These are phyloP conservation scores for Lactarius tabidus DNA, from an alignment of 768 basidiomycete species.

Conservation along the genomic window DNA sequence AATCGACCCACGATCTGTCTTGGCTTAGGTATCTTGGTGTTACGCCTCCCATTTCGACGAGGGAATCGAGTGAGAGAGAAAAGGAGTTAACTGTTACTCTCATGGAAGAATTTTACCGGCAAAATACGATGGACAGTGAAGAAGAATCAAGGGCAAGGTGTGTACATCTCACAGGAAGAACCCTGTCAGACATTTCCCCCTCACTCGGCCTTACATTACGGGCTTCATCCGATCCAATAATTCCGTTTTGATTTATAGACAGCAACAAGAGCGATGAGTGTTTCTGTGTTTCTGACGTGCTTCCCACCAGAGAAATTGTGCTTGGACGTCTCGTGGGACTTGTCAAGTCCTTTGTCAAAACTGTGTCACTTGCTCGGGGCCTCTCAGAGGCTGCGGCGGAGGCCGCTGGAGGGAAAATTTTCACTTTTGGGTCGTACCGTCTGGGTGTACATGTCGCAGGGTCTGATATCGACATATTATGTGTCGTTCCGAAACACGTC, in stretches of 20 bases:
- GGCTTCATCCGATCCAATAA: not conserved
- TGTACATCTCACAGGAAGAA: not conserved
- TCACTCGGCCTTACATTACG: not conserved
- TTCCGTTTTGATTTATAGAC: conserved; percentile 3
- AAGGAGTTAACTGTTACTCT: conserved; percentile 79
- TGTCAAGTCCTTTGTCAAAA: conserved; percentile 90
- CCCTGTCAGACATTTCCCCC: not conserved
- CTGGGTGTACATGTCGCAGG: conserved; percentile 96
- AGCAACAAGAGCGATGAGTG: conserved; percentile 9
- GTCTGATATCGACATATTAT: conserved; percentile 95
- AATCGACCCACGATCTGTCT: not conserved
- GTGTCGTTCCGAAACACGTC: conserved; percentile 96
- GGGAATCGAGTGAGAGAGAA: conserved; percentile 71
- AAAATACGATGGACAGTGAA: conserved; percentile 86
- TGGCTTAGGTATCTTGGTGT: conserved; percentile 66
- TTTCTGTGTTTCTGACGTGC: conserved; percentile 21
- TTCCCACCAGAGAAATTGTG: conserved; percentile 72
- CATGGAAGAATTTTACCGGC: conserved; percentile 84
- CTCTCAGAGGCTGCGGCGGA: conserved; percentile 84
- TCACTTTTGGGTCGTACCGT: conserved; percentile 97
- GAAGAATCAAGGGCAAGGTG: conserved; percentile 86
- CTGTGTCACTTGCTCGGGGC: conserved; percentile 72
- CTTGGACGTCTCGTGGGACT: conserved; percentile 84
- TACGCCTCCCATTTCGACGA: conserved; percentile 78
- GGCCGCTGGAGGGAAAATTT: conserved; percentile 96